Conservation (phyloP, 331 rosid species). For the Acacia pycnantha region DNA sequence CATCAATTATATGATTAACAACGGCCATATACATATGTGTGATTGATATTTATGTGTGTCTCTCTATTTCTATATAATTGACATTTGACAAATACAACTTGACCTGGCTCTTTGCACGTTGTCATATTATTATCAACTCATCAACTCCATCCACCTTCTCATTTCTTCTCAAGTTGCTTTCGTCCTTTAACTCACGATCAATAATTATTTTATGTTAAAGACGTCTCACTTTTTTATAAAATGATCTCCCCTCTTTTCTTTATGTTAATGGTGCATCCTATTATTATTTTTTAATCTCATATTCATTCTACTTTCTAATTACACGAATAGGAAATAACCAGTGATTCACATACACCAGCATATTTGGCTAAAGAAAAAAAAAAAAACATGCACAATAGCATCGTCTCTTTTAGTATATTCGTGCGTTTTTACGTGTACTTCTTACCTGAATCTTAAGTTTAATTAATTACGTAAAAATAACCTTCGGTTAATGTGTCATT, state of each 20-base stretch:
- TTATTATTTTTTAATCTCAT: background rate
- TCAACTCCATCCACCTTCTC: constrained; percentile 27
- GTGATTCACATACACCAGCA: background rate
- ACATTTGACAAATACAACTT: constrained; percentile 18
- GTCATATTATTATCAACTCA: constrained; percentile 37
- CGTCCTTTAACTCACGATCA: constrained; percentile 12
- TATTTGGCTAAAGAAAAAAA: too few species aligned
- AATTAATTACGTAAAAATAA: too few species aligned
- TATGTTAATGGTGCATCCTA: background rate
- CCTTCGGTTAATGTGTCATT: too few species aligned
- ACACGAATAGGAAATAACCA: background rate
- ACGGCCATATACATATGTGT: background rate
- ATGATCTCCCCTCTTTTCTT: constrained; percentile 17
- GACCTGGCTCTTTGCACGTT: constrained; percentile 20
- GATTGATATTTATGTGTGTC: background rate
- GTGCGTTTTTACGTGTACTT: too few species aligned
- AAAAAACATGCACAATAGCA: too few species aligned
- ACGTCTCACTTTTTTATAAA: constrained; percentile 12
- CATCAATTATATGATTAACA: constrained; percentile 31
- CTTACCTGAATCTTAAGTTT: too few species aligned
- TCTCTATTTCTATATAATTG: background rate
- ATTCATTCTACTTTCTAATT: background rate
- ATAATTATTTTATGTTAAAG: constrained; percentile 10
- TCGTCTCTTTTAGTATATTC: too few species aligned
- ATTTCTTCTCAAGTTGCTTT: constrained; percentile 37